These are phyloP conservation scores for Trichoderma arundinaceum DNA, from an alignment of 2,329 filamentous ascomycete species.

Conservation along the genomic window DNA sequence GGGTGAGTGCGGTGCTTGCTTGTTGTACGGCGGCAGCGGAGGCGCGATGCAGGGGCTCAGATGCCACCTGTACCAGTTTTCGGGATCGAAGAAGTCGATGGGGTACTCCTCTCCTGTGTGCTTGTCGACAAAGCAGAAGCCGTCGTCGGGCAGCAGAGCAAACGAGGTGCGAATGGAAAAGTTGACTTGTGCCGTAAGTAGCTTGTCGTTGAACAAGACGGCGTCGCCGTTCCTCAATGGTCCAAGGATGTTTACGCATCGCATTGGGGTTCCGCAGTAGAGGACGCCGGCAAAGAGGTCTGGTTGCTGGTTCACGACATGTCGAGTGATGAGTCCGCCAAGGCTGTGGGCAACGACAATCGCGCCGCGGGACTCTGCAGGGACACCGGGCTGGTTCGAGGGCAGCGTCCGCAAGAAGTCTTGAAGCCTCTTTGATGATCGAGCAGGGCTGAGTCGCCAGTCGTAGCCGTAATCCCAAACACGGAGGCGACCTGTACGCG, in stretches of 20 bases:
- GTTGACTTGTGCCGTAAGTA: conserved; percentile 90
- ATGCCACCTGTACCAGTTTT: conserved; percentile 79
- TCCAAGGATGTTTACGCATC: conserved; percentile 89
- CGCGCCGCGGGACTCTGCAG: conserved; percentile 67
- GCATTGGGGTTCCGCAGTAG: conserved; percentile 83
- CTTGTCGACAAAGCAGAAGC: conserved; percentile 85
- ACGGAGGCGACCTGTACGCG: conserved; percentile 70
- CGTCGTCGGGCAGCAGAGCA: conserved; percentile 82
- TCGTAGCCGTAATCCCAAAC: conserved; percentile 95
- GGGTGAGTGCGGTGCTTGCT: conserved; percentile 49
- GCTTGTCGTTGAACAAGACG: conserved; percentile 84
- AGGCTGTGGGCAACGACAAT: conserved; percentile 85
- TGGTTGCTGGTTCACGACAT: conserved; percentile 83
- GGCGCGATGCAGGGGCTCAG: conserved; percentile 78
- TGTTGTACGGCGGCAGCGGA: conserved; percentile 63
- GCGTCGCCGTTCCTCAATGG: conserved; percentile 91
- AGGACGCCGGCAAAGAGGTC: conserved; percentile 86
- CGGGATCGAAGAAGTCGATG: conserved; percentile 81
- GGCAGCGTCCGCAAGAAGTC: conserved; percentile 75
- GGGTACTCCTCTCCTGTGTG: conserved; percentile 78
- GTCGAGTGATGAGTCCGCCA: conserved; percentile 84
- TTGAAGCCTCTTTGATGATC: conserved; percentile 74
- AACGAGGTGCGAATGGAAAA: conserved; percentile 89
- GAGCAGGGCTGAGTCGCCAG: conserved; percentile 84
- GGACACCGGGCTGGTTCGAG: conserved; percentile 67